These are phyloP conservation scores for Marasmius tenuissimus DNA, from an alignment of 1,284 basidiomycete species.

Conservation along the genomic window DNA sequence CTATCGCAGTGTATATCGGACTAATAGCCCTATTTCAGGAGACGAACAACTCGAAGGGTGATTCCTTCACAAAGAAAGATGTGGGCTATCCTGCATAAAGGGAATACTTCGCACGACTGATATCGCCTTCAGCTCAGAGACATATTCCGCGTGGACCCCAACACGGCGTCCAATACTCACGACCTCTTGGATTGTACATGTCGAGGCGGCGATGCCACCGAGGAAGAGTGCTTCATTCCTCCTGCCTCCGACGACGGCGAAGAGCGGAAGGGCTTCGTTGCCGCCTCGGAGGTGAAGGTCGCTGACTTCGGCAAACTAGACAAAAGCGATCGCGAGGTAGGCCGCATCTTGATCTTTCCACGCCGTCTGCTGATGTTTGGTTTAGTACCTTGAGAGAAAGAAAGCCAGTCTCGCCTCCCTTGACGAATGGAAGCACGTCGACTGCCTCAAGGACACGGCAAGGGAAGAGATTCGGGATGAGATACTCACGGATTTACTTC, in stretches of 20 bases:
- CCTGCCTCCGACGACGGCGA: constrained; percentile 24
- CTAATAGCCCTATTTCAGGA: constrained; percentile 33
- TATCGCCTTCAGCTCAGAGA: constrained; percentile 65
- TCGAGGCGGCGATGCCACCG: constrained; percentile 31
- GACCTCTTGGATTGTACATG: constrained; percentile 83
- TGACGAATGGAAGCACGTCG: constrained; percentile 88
- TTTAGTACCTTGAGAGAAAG: constrained; percentile 71
- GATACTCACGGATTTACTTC: constrained; percentile 56
- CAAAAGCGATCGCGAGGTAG: constrained; percentile 56
- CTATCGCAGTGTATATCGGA: constrained; percentile 11
- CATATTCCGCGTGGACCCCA: constrained; percentile 84
- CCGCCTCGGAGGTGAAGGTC: constrained; percentile 68
- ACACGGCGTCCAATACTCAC: constrained; percentile 89
- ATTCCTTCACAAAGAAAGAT: constrained; percentile 89
- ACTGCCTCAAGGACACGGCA: constrained; percentile 54
- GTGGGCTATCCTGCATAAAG: constrained; percentile 39
- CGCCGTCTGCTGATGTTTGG: not conserved
- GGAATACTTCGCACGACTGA: constrained; percentile 4
- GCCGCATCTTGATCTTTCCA: constrained; percentile 18
- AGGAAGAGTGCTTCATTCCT: not conserved
- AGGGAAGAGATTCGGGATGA: constrained; percentile 58
- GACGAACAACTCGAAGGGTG: constrained; percentile 60
- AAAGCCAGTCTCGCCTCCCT: constrained; percentile 79
- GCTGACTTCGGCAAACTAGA: constrained; percentile 32
- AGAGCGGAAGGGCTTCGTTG: constrained; percentile 58